phyloP scores from a whole-genome alignment of 257 asterid genomes.

The Ilex aquifolium region DNA sequence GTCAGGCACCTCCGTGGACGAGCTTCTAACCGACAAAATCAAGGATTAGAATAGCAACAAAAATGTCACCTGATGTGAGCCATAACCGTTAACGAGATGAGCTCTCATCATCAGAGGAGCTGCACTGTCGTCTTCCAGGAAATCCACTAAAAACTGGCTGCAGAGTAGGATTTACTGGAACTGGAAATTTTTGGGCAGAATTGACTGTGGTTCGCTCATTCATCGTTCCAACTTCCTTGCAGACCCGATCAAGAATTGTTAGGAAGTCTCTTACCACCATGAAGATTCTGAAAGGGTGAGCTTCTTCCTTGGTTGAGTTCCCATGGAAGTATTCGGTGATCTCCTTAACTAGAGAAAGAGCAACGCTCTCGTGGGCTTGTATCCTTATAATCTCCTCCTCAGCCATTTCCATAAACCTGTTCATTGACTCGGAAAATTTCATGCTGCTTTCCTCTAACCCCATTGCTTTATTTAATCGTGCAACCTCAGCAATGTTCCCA shows the following conservation, averaged over 20 bases:
- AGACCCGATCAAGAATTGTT: slow-evolving; percentile 21
- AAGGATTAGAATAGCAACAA: too few species aligned
- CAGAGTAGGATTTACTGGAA: slow-evolving; percentile 28
- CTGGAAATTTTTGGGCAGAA: slow-evolving; percentile 23
- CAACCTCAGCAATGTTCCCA: slow-evolving; percentile 13
- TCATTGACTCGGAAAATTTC: slow-evolving; percentile 24
- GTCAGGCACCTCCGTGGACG: too few species aligned
- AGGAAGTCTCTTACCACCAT: slow-evolving; percentile 27
- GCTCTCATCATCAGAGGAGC: slow-evolving; percentile 22
- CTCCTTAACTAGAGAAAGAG: slow-evolving; percentile 27
- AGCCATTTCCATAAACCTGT: slow-evolving; percentile 18
- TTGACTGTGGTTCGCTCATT: slow-evolving; percentile 17
- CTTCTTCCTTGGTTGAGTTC: slow-evolving; percentile 26
- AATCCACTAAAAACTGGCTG: slow-evolving; percentile 14
- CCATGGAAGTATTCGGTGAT: slow-evolving; percentile 32
- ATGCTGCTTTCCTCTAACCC: slow-evolving; percentile 6
- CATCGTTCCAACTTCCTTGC: slow-evolving; percentile 21
- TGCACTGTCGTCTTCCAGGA: slow-evolving; percentile 9
- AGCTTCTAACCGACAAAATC: too few species aligned
- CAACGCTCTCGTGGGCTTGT: slow-evolving; percentile 24
- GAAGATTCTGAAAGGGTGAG: slow-evolving; percentile 26
- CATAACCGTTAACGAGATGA: not conserved
- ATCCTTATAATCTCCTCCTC: slow-evolving; percentile 25
- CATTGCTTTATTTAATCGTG: slow-evolving; percentile 4
- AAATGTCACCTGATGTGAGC: too few species aligned